These are phyloP conservation scores for Malbranchea zuffiana DNA, from an alignment of 2,329 filamentous ascomycete species.

Conservation along the genomic window DNA sequence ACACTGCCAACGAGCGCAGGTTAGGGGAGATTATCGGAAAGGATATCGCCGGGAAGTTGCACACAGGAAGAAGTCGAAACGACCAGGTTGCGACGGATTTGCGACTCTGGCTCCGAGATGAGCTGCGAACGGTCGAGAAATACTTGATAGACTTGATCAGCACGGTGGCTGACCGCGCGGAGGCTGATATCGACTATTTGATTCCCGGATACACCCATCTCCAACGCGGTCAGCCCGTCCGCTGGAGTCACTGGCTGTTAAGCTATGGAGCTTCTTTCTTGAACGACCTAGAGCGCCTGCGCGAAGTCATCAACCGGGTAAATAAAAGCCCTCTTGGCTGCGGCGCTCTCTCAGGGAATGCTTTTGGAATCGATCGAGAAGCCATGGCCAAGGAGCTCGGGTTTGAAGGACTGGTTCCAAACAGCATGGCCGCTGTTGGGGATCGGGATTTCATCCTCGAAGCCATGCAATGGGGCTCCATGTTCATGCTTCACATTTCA, in stretches of 20 bases:
- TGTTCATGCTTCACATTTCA: slow-evolving; percentile 68
- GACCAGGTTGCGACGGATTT: slow-evolving; percentile 87
- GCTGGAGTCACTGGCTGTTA: slow-evolving; percentile 74
- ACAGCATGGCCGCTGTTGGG: slow-evolving; percentile 64
- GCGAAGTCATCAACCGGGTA: slow-evolving; percentile 61
- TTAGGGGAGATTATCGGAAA: slow-evolving; percentile 78
- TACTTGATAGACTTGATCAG: slow-evolving; percentile 59
- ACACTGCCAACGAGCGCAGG: slow-evolving; percentile 39
- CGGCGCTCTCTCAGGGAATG: slow-evolving; percentile 70
- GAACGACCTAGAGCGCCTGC: slow-evolving; percentile 63
- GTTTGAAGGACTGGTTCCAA: slow-evolving; percentile 63
- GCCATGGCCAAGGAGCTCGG: slow-evolving; percentile 70
- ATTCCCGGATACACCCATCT: slow-evolving; percentile 88
- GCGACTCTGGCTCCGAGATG: slow-evolving; percentile 74
- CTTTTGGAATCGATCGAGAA: slow-evolving; percentile 69
- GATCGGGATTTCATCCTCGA: slow-evolving; percentile 78
- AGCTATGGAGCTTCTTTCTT: slow-evolving; percentile 62
- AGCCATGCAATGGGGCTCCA: slow-evolving; percentile 66
- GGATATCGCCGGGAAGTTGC: slow-evolving; percentile 74
- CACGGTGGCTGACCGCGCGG: slow-evolving; percentile 58
- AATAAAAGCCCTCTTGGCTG: slow-evolving; percentile 62
- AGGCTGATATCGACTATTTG: slow-evolving; percentile 61
- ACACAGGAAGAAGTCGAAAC: slow-evolving; percentile 78
- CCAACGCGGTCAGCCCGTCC: slow-evolving; percentile 52
- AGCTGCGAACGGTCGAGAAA: slow-evolving; percentile 57